Percentiles rank a stretch among this genome's conserved stretches.
Evolutionary conservation across 176 grass and related monocot genomes (phyloP).

Genomic region (Ensete glaucum): DNA sequence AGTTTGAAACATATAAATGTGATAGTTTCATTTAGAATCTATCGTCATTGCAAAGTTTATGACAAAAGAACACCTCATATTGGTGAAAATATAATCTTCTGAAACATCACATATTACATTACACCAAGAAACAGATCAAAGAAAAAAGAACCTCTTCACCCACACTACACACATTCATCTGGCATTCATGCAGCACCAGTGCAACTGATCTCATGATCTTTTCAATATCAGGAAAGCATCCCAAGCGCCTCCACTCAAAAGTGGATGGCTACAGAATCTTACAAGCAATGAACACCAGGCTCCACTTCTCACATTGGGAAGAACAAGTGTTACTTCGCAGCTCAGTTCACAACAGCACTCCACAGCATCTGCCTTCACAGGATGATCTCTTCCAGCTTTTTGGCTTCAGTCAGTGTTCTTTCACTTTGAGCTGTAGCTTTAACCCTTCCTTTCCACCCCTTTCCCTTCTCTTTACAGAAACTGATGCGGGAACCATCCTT

Average conservation of each 20-base stretch:
- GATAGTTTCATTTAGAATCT: background rate
- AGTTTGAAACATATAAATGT: no score
- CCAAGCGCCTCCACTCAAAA: background rate
- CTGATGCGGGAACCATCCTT: conserved; percentile 38
- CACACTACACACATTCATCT: background rate
- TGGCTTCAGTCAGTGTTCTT: conserved; percentile 4
- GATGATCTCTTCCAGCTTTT: conserved; percentile 6
- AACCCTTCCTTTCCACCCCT: conserved; percentile 24
- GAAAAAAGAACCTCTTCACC: background rate
- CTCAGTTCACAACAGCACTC: background rate
- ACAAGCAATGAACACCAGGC: background rate
- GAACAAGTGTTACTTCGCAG: background rate
- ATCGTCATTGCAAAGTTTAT: no score
- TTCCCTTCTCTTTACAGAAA: conserved; percentile 30
- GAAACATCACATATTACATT: no score
- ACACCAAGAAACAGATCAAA: no score
- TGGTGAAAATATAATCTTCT: no score
- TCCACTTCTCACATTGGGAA: conserved; percentile 2
- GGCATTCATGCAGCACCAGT: background rate
- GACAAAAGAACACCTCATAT: no score
- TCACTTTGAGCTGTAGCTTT: conserved; percentile 34
- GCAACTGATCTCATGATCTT: background rate
- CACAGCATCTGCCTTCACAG: conserved; percentile 4
- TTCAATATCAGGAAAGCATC: background rate
- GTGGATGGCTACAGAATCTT: background rate